Base-by-base conservation (phyloP, 2,329 filamentous ascomycete species). In the Colletotrichum karsti region DNA sequence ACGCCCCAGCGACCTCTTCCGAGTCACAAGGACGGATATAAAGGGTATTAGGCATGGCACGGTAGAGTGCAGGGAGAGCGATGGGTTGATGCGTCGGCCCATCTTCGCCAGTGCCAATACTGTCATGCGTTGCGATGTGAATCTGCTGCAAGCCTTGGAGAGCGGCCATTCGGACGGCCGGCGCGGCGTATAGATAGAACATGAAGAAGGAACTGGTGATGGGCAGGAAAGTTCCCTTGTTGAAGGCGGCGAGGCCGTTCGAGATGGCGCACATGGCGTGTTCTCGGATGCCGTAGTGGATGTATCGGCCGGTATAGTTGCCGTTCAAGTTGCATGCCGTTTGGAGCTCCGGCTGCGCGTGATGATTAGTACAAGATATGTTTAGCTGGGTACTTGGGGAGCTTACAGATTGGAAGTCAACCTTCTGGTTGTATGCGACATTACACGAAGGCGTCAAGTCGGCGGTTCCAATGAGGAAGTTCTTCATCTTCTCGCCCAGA, bases 41-140 rank as follows among this genome's bases (percentile, higher is more conserved):
- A 1, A 87, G 77, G 0, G 91, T 69, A 66, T 90, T 90, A 0
- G 88, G 88, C 88, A 91, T 91, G 24, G 88, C 84, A 5, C 89
- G 85, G 74, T 88, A 91, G 3, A 91, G 78, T 0, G 83, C 76
- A 8, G 85, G 83, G 0, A 91, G 78, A 35, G 84, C 88, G 30
- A 91, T 84, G 3, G 88, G 88, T 73, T 91, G 88, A 70, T 91
- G 88, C 0, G 88, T 90, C 0, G 88, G 88, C 0, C 88, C 88
- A 69, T 90, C 85, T 70, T 90, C 85, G 2, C 89, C 88, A 39
- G 82, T 86, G 20, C 84, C 88, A 48, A 90, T 87, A 7, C 82
- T 85, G 77, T 90, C 88, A 75, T 91, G 88, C 0, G 88, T 91
- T 1, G 88, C 89, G 33, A 86, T 80, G 73, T 90, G 88, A 57